Evolutionary conservation across 768 basidiomycete species (phyloP).

Genomic region (Tulasnella sp.): DNA sequence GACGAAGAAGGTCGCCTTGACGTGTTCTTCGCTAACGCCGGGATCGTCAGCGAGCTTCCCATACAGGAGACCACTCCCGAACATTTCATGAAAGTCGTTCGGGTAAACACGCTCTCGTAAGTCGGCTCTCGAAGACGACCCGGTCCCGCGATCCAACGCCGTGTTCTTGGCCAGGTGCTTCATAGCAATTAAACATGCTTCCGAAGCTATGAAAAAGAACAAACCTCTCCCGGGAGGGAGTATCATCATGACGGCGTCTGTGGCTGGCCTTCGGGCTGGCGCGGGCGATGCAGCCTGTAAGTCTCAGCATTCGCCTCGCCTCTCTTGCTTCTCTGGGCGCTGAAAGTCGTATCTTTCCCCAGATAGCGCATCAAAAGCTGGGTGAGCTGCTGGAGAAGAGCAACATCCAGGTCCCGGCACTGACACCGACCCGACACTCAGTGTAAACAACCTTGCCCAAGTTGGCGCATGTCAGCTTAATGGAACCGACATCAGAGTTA

Average conservation of each 20-base stretch:
- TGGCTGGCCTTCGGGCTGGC: constrained; percentile 1
- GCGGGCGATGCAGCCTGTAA: constrained; percentile 2
- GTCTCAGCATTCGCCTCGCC: background rate
- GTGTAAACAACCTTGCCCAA: constrained; percentile 81
- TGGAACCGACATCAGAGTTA: constrained; percentile 76
- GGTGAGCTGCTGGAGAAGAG: no score
- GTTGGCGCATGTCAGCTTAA: constrained; percentile 71
- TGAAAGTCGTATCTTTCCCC: constrained; percentile 13
- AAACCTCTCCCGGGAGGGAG: constrained; percentile 7
- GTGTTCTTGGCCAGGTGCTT: constrained; percentile 57
- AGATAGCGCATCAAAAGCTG: constrained; percentile 92
- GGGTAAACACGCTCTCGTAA: constrained; percentile 62
- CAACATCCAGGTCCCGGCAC: no score
- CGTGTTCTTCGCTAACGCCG: constrained; percentile 92
- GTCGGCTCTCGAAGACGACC: no score
- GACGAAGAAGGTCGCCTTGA: constrained; percentile 79
- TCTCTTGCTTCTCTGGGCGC: no score
- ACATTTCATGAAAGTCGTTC: constrained; percentile 62
- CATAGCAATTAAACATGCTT: constrained; percentile 78
- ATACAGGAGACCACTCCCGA: constrained; percentile 49
- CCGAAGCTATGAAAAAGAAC: constrained; percentile 59
- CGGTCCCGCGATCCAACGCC: no score
- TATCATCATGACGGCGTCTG: constrained; percentile 17
- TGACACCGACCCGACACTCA: constrained; percentile 22
- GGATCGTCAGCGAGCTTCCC: constrained; percentile 35